Evolutionary conservation across 2,329 filamentous ascomycete species (phyloP).

Genomic region (Camptophora hylomeconis): DNA sequence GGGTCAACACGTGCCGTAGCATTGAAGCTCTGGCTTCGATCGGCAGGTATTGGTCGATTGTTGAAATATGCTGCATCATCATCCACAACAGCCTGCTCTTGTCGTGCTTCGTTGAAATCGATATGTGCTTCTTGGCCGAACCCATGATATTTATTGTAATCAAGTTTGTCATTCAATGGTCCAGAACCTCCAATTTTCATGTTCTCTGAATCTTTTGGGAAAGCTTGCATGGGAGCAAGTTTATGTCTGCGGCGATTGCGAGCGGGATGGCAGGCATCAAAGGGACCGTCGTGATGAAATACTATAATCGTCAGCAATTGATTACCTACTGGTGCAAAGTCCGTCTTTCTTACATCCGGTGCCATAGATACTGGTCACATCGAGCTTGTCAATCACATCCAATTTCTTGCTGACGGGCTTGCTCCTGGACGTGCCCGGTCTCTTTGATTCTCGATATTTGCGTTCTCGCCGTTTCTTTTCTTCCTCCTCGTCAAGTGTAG

Average conservation of each 20-base stretch:
- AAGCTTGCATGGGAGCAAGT: slow-evolving; percentile 89
- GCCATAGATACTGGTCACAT: slow-evolving; percentile 91
- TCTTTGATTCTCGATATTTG: slow-evolving; percentile 31
- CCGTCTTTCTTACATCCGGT: slow-evolving; percentile 57
- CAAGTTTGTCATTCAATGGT: slow-evolving; percentile 66
- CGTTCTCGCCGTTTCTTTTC: slow-evolving; percentile 38
- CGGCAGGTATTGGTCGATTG: slow-evolving; percentile 21
- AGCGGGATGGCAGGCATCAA: slow-evolving; percentile 90
- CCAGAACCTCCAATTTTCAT: slow-evolving; percentile 82
- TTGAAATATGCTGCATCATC: slow-evolving; percentile 24
- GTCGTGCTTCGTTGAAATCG: slow-evolving; percentile 56
- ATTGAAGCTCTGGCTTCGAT: slow-evolving; percentile 43
- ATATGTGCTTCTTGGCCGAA: slow-evolving; percentile 72
- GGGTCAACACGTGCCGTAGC: slow-evolving; percentile 53
- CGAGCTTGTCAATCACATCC: slow-evolving; percentile 91
- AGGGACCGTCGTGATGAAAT: slow-evolving; percentile 95
- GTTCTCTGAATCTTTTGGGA: slow-evolving; percentile 83
- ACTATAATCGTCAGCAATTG: slow-evolving; percentile 38
- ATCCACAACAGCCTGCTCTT: slow-evolving; percentile 22
- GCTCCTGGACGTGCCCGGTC: slow-evolving; percentile 27
- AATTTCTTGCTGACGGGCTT: slow-evolving; percentile 33
- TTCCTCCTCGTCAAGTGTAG: slow-evolving; percentile 35
- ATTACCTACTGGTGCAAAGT: not conserved
- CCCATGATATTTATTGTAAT: slow-evolving; percentile 82
- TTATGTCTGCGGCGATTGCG: slow-evolving; percentile 75